Percentiles rank a stretch among this genome's conserved stretches.
Conservation (phyloP, 1,139 yeast species). For the Lodderomyces pseudojiufengensis region DNA sequence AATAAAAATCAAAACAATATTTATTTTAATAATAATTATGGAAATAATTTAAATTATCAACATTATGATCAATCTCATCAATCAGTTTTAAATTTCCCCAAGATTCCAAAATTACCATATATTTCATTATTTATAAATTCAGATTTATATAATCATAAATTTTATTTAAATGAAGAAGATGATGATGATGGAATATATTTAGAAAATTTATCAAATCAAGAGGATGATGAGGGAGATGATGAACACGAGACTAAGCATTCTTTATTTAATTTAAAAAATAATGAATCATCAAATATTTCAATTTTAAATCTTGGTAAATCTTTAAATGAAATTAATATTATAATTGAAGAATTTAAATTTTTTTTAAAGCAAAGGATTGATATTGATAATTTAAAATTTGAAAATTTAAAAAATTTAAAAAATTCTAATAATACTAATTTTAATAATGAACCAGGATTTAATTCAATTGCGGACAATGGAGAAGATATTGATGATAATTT, state of each 20-base stretch:
- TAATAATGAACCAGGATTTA: constrained; percentile 2
- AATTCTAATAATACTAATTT: not conserved
- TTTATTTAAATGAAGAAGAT: constrained; percentile 32
- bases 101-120: constrained; percentile 22
- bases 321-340: constrained; percentile 60
- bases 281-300: too few species aligned
- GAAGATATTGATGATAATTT: constrained; percentile 9
- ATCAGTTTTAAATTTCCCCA: constrained; percentile 3
- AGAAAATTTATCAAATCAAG: constrained; percentile 8
- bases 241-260: too few species aligned
- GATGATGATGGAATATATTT: constrained; percentile 12
- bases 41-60: not conserved
- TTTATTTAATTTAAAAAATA: too few species aligned
- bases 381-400: constrained; percentile 18
- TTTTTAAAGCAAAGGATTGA: constrained; percentile 44
- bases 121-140: constrained; percentile 34
- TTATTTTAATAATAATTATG: constrained; percentile 2
- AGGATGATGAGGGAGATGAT: too few species aligned
- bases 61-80: not conserved
- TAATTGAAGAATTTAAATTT: constrained; percentile 57
- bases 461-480: not conserved
- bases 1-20: not conserved
- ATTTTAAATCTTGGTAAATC: constrained; percentile 61
- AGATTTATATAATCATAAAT: constrained; percentile 25
- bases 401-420: not conserved